Base-by-base conservation (phyloP, 805 yeast genomes). In the Metschnikowia gruessii region DNA sequence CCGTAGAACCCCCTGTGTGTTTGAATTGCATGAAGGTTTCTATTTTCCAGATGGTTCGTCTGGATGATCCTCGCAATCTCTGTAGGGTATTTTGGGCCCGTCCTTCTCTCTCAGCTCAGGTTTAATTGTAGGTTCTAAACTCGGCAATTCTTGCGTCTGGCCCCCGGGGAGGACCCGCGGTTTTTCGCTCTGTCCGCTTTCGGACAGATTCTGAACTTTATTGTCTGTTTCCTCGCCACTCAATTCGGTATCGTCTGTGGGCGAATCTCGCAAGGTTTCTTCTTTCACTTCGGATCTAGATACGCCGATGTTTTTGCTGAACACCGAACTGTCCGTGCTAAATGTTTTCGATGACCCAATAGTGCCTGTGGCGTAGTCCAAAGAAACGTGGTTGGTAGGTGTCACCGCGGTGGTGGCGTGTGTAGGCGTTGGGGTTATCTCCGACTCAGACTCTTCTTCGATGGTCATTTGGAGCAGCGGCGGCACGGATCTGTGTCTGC, bases 381-480 rank as follows among this genome's bases (percentile, higher is more conserved):
- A 37, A 3, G 45, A 36, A 13, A 45, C 45, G 45, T 40, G 42
- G 28, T 40, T 45, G 10, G 44, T 40, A 29, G 48, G 44, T 5
- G 33, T 22, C 13, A 35, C 35, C 8, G 44, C 44, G 9, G 42
- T 7, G 11, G 44, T 31, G 18, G 42, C 35, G 19, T 45, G 49
- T 19, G 45, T 37, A 3, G 45, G 49, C 3, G 45, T 41, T 13
- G 51, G 53, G n/a, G 53, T 42, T 12, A 38, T 39, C 26, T 52
- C 56, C 16, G 46, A 40, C 35, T 52, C 56, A 13, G 54, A 41
- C 39, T 50, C 56, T 26, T 52, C 56, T 31, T 48, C 49, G 30
- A 52, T 52, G 2, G 53, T 47, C 39, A 46, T 34, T n/a, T 47
- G 46, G n/a, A 46, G 43, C 41, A 46, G 48, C 13, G 46, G 38